Percentiles rank a stretch among this genome's conserved stretches.
Evolutionary conservation across 73 alveolate species (phyloP).

Genomic region (Symbiodinium natans): DNA sequence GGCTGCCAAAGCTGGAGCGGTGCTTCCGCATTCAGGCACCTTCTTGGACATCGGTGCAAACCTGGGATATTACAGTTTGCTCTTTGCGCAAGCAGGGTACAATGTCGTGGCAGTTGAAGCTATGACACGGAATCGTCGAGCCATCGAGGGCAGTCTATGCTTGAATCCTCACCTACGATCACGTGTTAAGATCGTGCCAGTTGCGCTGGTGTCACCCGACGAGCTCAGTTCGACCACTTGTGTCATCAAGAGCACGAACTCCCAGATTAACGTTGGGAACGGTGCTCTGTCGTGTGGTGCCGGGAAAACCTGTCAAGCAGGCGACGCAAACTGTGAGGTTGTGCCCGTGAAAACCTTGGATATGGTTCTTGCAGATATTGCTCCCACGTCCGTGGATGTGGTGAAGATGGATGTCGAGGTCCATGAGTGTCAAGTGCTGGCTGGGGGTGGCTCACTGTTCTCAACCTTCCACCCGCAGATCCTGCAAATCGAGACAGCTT

Average conservation of each 20-base stretch:
- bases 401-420: constrained; percentile 11
- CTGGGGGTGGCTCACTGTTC: not conserved
- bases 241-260: constrained; percentile 4
- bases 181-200: constrained; percentile 20
- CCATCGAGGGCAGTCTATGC: not conserved
- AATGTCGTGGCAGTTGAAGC: constrained; percentile 46
- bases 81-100: constrained; percentile 25
- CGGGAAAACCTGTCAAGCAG: not conserved
- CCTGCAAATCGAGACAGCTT: not conserved
- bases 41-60: constrained; percentile 58
- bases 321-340: not conserved
- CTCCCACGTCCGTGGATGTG: constrained; percentile 6
- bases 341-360: constrained; percentile 38
- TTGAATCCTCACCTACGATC: not conserved
- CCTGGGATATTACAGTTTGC: constrained; percentile 36
- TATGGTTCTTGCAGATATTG: not conserved
- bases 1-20: constrained; percentile 5
- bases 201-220: constrained; percentile 36
- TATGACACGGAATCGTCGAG: constrained; percentile 23
- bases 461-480: not conserved
- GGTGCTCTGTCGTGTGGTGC: not conserved
- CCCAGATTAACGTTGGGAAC: constrained; percentile 14
- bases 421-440: not conserved
- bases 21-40: not conserved
- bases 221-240: not conserved